Evolutionary conservation across 495 filamentous ascomycete species (phyloP).

Genomic region (Aspergillus steynii): DNA sequence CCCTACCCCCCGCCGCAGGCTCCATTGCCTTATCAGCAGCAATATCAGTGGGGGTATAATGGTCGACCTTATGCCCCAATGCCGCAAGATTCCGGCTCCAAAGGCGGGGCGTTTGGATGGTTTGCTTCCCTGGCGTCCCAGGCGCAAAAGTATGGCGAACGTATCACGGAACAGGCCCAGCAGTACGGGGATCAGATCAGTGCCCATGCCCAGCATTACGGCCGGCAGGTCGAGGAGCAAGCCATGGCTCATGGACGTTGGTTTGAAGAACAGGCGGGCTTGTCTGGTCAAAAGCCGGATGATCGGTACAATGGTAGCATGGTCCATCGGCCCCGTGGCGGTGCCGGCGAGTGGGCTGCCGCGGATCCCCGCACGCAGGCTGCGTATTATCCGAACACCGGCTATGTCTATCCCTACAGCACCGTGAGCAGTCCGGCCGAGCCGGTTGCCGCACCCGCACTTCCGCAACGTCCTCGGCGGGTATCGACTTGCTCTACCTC

Average conservation of each 20-base stretch:
- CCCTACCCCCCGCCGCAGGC: constrained; percentile 29
- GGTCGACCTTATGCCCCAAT: constrained; percentile 29
- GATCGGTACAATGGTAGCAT: constrained; percentile 10
- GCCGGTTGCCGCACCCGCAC: constrained; percentile 8
- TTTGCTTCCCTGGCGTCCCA: constrained; percentile 37
- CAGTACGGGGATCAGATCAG: constrained; percentile 45
- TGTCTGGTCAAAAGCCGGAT: constrained; percentile 31
- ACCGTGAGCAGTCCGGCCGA: constrained; percentile 6
- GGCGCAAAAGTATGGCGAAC: constrained; percentile 48
- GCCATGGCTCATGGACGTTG: constrained; percentile 43
- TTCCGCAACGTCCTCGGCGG: constrained; percentile 29
- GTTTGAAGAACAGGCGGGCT: constrained; percentile 42
- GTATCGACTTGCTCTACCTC: constrained; percentile 35
- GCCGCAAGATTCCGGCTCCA: constrained; percentile 24
- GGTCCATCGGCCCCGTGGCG: constrained; percentile 1
- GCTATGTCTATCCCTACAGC: constrained; percentile 1
- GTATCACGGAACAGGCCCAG: constrained; percentile 41
- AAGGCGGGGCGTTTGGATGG: constrained; percentile 38
- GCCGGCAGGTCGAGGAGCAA: constrained; percentile 43
- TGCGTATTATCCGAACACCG: constrained; percentile 15
- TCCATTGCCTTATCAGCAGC: constrained; percentile 20
- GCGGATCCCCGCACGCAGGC: not conserved
- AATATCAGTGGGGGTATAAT: constrained; percentile 35
- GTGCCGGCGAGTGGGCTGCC: constrained; percentile 9
- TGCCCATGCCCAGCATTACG: constrained; percentile 42